Evolutionary conservation across 2,329 filamentous ascomycete species (phyloP), one percentile per base, ranked within the genome.

Genomic region (Fusarium udum): DNA sequence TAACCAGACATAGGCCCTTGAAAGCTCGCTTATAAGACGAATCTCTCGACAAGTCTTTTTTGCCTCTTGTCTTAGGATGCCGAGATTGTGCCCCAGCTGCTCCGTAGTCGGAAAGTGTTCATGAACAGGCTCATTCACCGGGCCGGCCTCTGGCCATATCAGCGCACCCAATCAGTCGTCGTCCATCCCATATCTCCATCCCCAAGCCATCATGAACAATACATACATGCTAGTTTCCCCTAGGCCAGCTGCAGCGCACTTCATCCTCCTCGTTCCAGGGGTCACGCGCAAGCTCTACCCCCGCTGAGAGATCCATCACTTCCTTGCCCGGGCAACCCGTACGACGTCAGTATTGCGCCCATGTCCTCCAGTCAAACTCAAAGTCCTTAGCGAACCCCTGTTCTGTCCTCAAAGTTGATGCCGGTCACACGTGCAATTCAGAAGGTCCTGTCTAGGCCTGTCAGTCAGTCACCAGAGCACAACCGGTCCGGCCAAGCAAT

Each of bases 301-400:
- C 71, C 56, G 59, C 59, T 53, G 31, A 64, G 40, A 42, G 51
- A 68, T 67, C 36, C 36, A 51, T 58, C 39, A 37, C 51, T 56
- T 59, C 55, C 71, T 39, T 71, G 63, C 59, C 59, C 57, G 31
- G 56, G 28, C 57, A 55, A 45, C 53, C 57, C 62, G 60, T 63
- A 52, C 71, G 71, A 72, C 71, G 71, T 72, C 71, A 74, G 60
- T 61, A 48, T 61, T 52, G 39, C 46, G 63, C 62, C 48, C 56
- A 39, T 64, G 46, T 39, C 56, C 31, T 67, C 48, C 57, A 57
- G 53, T 68, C 39, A 32, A 60, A 61, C 37, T 59, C 34, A 51
- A 36, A 61, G 52, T 24, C 45, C 45, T 61, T 52, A 52, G 14
- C 26, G 39, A 36, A 69, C 45, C 69, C 70, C 52, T 73, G 70